A percentile compares a stretch with the other conserved stretches of the same genome.
phyloP scores from a whole-genome alignment of 352 stramenopile species.

The Phytopythium kandeliae region DNA sequence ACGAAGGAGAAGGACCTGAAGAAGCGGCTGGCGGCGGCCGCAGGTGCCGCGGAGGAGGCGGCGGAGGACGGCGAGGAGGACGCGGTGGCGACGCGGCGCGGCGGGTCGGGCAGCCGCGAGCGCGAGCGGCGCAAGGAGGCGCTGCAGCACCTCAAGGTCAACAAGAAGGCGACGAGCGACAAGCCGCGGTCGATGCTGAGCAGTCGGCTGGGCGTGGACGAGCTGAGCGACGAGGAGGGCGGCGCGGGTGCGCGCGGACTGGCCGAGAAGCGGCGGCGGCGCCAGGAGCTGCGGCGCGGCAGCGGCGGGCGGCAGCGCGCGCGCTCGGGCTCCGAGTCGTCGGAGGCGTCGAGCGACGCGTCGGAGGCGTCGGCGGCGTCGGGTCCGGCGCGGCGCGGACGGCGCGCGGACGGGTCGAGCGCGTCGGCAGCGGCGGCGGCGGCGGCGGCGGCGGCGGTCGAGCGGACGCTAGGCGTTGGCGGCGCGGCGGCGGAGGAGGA shows the following conservation, averaged over 20 bases:
- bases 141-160: conserved; percentile 70
- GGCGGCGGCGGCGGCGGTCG: conserved; percentile 19
- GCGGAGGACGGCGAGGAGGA: conserved; percentile 40
- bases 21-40: conserved; percentile 57
- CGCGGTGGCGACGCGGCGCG: conserved; percentile 44
- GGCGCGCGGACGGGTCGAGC: conserved; percentile 19
- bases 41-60: conserved; percentile 24
- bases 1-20: conserved; percentile 82
- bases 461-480: conserved; percentile 13
- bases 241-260: conserved; percentile 39
- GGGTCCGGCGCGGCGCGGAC: conserved; percentile 44
- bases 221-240: conserved; percentile 36
- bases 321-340: conserved; percentile 17
- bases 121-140: conserved; percentile 76
- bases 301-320: conserved; percentile 18
- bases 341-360: conserved; percentile 23
- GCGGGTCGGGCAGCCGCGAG: conserved; percentile 43
- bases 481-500: conserved; percentile 25
- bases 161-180: conserved; percentile 69
- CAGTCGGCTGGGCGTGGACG: conserved; percentile 61
- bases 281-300: conserved; percentile 60
- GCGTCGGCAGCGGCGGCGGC: conserved; percentile 12
- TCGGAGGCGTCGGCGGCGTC: conserved; percentile 16
- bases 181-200: conserved; percentile 75
- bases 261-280: conserved; percentile 68